These are phyloP conservation scores for Aspergillaceae sp. DNA, from an alignment of 2,329 filamentous ascomycete species.

Conservation along the genomic window DNA sequence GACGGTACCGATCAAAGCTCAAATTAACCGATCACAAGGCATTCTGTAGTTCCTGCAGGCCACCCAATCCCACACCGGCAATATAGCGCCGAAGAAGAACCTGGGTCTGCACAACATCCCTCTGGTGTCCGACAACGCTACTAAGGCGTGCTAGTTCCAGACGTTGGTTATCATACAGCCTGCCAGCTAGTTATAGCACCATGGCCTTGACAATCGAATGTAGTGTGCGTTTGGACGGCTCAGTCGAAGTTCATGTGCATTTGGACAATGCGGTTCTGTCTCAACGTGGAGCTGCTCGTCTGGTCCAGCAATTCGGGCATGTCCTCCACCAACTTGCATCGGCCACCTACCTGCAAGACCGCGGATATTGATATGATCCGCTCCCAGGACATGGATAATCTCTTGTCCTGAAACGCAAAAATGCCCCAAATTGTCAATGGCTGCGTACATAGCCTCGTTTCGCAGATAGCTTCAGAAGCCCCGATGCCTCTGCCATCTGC, in stretches of 20 bases:
- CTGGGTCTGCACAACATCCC: conserved; percentile 42
- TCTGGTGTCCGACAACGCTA: conserved; percentile 36
- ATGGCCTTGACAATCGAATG: conserved; percentile 8
- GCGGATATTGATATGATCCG: conserved; percentile 6
- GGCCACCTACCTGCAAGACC: neutral
- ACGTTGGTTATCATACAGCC: conserved; percentile 32
- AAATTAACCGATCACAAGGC: conserved; percentile 22
- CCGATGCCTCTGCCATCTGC: conserved; percentile 3
- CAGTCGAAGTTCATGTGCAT: conserved; percentile 6
- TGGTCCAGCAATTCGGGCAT: conserved; percentile 8
- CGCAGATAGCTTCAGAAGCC: conserved; percentile 1
- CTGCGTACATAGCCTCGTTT: conserved; percentile 8
- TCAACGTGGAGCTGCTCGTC: conserved; percentile 1
- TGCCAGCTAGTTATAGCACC: conserved; percentile 6
- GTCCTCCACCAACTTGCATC: conserved; percentile 7
- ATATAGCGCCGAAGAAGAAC: conserved; percentile 53
- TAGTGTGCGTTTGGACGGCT: conserved; percentile 3
- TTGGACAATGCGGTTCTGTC: conserved; percentile 7
- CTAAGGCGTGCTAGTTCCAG: conserved; percentile 31
- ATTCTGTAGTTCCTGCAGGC: conserved; percentile 42
- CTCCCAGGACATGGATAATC: conserved; percentile 4
- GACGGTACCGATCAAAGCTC: conserved; percentile 33
- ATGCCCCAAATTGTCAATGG: neutral
- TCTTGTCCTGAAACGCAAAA: conserved; percentile 5
- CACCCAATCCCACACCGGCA: conserved; percentile 45